Percentiles rank a stretch among this genome's conserved stretches.
Evolutionary conservation across 208 protist genomes (phyloP).

Genomic region (Novymonas esmeraldas): DNA sequence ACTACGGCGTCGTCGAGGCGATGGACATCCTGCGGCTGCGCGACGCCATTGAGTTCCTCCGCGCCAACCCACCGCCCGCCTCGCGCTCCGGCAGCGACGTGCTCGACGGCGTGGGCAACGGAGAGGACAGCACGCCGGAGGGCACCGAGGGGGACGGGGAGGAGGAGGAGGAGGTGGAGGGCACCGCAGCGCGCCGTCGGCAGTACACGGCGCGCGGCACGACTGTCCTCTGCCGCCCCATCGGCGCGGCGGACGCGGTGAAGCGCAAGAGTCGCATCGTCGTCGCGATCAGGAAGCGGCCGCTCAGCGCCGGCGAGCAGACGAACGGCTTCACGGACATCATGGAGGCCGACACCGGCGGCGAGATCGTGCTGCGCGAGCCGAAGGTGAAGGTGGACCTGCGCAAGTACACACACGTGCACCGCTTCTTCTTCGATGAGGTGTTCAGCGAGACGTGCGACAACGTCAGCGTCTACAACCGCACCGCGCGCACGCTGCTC

Average conservation of each 20-base stretch:
- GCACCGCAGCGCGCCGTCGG: conserved; percentile 26
- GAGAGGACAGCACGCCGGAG: conserved; percentile 11
- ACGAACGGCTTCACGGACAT: conserved; percentile 76
- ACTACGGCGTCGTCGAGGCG: conserved; percentile 40
- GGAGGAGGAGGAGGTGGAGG: conserved; percentile 16
- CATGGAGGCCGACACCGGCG: conserved; percentile 68
- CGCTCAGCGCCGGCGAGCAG: conserved; percentile 71
- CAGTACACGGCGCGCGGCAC: conserved; percentile 62
- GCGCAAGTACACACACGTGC: conserved; percentile 95
- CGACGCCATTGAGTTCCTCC: conserved; percentile 43
- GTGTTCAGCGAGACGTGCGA: conserved; percentile 91
- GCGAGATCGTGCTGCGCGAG: conserved; percentile 78
- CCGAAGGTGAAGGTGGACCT: conserved; percentile 95
- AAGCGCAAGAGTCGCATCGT: conserved; percentile 80
- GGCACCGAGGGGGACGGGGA: conserved; percentile 14
- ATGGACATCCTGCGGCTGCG: conserved; percentile 39
- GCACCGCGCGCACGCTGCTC: conserved; percentile 71
- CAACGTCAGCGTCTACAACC: conserved; percentile 91
- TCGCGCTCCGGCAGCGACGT: conserved; percentile 47
- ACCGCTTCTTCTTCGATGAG: conserved; percentile 96
- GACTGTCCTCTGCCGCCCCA: conserved; percentile 50
- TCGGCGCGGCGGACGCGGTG: conserved; percentile 33
- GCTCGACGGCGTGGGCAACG: conserved; percentile 25
- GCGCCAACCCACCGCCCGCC: conserved; percentile 24
- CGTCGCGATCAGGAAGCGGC: conserved; percentile 91